These are phyloP conservation scores for Eucalyptus shirleyi DNA, from an alignment of 345 rosid species.

Conservation along the genomic window DNA sequence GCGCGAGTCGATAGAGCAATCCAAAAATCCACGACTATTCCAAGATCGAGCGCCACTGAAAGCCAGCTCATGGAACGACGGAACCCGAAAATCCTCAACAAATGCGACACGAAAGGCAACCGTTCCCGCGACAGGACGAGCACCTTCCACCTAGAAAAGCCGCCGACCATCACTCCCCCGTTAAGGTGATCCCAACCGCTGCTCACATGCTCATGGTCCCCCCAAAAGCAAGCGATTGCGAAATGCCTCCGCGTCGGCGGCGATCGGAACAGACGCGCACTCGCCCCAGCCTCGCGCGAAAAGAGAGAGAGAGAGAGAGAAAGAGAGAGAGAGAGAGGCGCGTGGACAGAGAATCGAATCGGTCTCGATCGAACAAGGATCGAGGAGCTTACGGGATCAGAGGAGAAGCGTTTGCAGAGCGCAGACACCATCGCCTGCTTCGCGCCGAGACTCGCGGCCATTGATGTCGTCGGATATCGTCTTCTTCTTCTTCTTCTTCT, in stretches of 20 bases:
- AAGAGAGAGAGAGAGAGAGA: background rate
- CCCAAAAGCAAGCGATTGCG: background rate
- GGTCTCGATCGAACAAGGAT: background rate
- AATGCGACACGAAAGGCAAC: background rate
- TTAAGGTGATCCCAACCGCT: background rate
- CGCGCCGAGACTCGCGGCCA: background rate
- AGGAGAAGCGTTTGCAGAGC: slow-evolving; percentile 46
- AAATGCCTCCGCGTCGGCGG: background rate
- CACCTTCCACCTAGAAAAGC: background rate
- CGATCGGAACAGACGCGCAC: background rate
- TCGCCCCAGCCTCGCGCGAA: background rate
- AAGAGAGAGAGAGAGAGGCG: background rate
- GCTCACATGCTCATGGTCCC: background rate
- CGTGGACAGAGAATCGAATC: background rate
- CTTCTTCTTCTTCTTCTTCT: background rate
- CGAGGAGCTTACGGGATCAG: slow-evolving; percentile 36
- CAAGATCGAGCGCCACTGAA: background rate
- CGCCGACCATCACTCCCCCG: background rate
- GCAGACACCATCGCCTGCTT: slow-evolving; percentile 33
- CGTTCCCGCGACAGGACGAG: background rate
- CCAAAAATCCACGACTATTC: background rate
- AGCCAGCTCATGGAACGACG: background rate
- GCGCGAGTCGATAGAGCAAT: background rate
- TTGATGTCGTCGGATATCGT: background rate
- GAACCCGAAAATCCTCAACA: background rate